These are phyloP conservation scores for Metschnikowia arizonensis DNA, from an alignment of 805 yeast genomes.

Conservation along the genomic window DNA sequence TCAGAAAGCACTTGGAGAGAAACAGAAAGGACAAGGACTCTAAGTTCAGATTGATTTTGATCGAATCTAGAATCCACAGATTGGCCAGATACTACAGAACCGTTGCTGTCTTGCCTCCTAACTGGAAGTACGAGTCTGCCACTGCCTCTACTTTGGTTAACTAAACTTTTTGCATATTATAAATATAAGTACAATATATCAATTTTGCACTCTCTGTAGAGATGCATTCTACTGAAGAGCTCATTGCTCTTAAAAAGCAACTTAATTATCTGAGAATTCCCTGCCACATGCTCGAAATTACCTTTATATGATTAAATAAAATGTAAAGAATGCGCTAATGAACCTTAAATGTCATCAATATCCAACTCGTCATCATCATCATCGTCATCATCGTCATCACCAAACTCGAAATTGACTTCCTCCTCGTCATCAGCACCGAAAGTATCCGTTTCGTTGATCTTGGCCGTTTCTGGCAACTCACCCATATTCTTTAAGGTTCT, in stretches of 20 bases:
- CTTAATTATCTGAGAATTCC: too few relatives aligned
- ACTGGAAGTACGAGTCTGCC: slow-evolving; percentile 99
- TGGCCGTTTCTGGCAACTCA: slow-evolving; percentile 95
- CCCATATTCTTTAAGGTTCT: slow-evolving; percentile 93
- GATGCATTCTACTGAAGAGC: not conserved
- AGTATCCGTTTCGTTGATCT: slow-evolving; percentile 95
- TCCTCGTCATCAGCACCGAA: slow-evolving; percentile 96
- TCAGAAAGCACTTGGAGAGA: slow-evolving; percentile 99
- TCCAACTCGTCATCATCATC: slow-evolving; percentile 74
- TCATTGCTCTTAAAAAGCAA: not conserved
- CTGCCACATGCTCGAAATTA: not conserved
- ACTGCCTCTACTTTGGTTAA: slow-evolving; percentile 99
- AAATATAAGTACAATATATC: slow-evolving; percentile 4
- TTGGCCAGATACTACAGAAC: slow-evolving; percentile 99
- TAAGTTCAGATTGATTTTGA: slow-evolving; percentile 99
- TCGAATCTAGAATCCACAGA: slow-evolving; percentile 99
- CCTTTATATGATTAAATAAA: slow-evolving; percentile 2
- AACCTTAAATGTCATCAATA: slow-evolving; percentile 81
- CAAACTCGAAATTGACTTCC: slow-evolving; percentile 97
- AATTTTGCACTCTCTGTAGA: slow-evolving; percentile 3
- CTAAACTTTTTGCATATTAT: slow-evolving; percentile 46
- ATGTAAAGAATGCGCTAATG: slow-evolving; percentile 3
- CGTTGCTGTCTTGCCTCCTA: slow-evolving; percentile 97
- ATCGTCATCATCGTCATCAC: slow-evolving; percentile 80
- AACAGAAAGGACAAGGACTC: slow-evolving; percentile 99